Evolutionary conservation across 371 early-diverging fungal species (phyloP).

Genomic region (Batkoa obscura): DNA sequence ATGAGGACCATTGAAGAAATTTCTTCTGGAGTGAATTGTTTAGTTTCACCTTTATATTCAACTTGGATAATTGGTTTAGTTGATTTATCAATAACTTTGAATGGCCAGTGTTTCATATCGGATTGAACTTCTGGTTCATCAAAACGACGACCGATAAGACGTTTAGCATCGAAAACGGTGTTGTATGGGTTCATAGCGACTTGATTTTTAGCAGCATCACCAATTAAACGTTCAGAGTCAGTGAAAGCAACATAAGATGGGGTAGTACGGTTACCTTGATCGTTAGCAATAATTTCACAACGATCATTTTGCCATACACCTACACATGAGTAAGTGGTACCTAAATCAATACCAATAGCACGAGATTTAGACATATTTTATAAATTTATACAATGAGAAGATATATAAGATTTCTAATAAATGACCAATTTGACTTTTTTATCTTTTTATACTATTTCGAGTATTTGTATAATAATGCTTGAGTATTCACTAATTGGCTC

Average conservation of each 20-base stretch:
- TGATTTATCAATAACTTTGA: slow-evolving; percentile 60
- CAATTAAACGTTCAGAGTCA: slow-evolving; percentile 78
- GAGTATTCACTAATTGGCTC: too few relatives aligned
- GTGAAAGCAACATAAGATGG: slow-evolving; percentile 94
- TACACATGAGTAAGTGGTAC: slow-evolving; percentile 99
- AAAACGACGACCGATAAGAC: slow-evolving; percentile 79
- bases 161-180: slow-evolving; percentile 90
- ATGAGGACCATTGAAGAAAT: slow-evolving; percentile 86
- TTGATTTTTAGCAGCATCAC: slow-evolving; percentile 79
- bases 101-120: slow-evolving; percentile 85
- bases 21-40: slow-evolving; percentile 90
- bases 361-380: slow-evolving; percentile 5
- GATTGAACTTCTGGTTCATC: slow-evolving; percentile 65
- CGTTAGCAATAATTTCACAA: slow-evolving; percentile 75
- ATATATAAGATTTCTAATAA: too few relatives aligned
- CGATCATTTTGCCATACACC: slow-evolving; percentile 95
- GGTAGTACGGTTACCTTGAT: slow-evolving; percentile 90
- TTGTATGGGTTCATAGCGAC: slow-evolving; percentile 63
- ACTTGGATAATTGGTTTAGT: slow-evolving; percentile 69
- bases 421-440: too few relatives aligned
- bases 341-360: slow-evolving; percentile 87
- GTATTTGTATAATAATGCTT: too few relatives aligned
- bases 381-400: too few relatives aligned
- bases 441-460: too few relatives aligned
- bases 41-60: slow-evolving; percentile 65